Base-by-base conservation (phyloP, 192 early-diverging fungal genomes). In the Linnemannia hyalina region DNA sequence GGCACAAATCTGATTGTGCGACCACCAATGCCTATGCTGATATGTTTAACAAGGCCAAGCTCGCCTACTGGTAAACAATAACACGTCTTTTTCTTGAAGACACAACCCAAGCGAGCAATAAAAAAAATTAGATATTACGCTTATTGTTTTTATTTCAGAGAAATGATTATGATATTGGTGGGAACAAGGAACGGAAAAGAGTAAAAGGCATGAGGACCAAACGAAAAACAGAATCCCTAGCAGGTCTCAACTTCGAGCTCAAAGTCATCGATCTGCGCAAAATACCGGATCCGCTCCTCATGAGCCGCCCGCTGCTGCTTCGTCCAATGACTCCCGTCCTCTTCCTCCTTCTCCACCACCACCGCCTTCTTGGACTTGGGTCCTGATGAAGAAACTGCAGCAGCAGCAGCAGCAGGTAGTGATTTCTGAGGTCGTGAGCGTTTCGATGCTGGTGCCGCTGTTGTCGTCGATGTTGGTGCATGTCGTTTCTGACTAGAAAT, bases 1-100 rank as follows among this genome's bases (percentile, higher is more conserved):
- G 89, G 65, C 82, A 88, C 35, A 81, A 88, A 29, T 89, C 91
- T 1, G 91, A 94, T 76, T 95, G 94, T 76, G 80, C 63, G 10
- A 80, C 83, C 22, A 85, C 83, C 6, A 85, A 68, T 76, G 78
- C 68, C 0, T 85, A 80, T 54, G 83, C 83, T 9, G 75, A 85
- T 16, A 80, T 85, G 83, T 85, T 85, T 35, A 85, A 80, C 63
- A 85, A 47, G 47, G 11, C 70, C 8, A 80, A 55, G n/a, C 78
- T 80, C 15, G 83, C 78, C 0, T 73, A 35, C 20, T 85, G 83
- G 83, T 85, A 80, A 57, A 32, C 22, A 44, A 49, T 42, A 69
- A 63, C 47, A 40, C 38, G 38, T 3, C 3, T 15, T 57, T 6
- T 7, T 36, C 44, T 44, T 11, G 16, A 1, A 32, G 13, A 32